A percentile compares a stretch with the other conserved stretches of the same genome.
Evolutionary conservation across 352 stramenopile species (phyloP).

Genomic region (Pilasporangium apinafurcum): DNA sequence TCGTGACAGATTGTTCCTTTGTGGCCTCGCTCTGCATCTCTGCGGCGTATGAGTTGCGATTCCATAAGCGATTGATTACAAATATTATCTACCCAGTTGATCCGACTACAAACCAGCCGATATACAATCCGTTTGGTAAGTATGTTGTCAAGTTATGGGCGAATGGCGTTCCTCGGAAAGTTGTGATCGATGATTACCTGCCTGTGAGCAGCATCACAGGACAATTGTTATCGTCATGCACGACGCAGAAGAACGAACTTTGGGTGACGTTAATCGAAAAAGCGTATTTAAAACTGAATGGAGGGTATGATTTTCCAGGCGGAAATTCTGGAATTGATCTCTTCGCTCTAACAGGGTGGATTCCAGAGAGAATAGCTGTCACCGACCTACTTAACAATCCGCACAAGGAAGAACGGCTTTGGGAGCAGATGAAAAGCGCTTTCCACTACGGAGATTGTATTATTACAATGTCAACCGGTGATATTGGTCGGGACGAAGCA

Average conservation of each 20-base stretch:
- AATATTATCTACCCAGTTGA: slow-evolving; percentile 95
- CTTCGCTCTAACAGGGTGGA: slow-evolving; percentile 98
- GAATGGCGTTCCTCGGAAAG: slow-evolving; percentile 90
- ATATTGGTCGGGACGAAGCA: slow-evolving; percentile 59
- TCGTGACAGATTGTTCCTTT: slow-evolving; percentile 92
- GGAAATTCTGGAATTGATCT: slow-evolving; percentile 97
- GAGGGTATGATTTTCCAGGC: slow-evolving; percentile 96
- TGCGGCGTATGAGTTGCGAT: slow-evolving; percentile 88
- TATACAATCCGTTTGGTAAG: slow-evolving; percentile 91
- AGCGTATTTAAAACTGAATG: slow-evolving; percentile 97
- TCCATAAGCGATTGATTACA: slow-evolving; percentile 89
- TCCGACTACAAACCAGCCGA: slow-evolving; percentile 34
- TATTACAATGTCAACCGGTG: slow-evolving; percentile 94
- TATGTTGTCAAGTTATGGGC: slow-evolving; percentile 97
- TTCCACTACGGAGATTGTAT: slow-evolving; percentile 96
- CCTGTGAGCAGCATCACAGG: slow-evolving; percentile 74
- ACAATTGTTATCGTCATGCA: slow-evolving; percentile 81
- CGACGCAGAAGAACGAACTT: slow-evolving; percentile 72
- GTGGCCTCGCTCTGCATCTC: slow-evolving; percentile 91
- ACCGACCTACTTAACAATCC: slow-evolving; percentile 23
- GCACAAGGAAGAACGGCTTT: slow-evolving; percentile 44
- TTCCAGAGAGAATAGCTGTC: slow-evolving; percentile 91
- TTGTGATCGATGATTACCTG: slow-evolving; percentile 95
- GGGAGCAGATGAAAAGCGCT: slow-evolving; percentile 90
- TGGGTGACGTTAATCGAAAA: slow-evolving; percentile 98